A percentile compares a stretch with the other conserved stretches of the same genome.
Conservation (phyloP, 2,329 filamentous ascomycete genomes). For the Aureobasidium sp. region DNA sequence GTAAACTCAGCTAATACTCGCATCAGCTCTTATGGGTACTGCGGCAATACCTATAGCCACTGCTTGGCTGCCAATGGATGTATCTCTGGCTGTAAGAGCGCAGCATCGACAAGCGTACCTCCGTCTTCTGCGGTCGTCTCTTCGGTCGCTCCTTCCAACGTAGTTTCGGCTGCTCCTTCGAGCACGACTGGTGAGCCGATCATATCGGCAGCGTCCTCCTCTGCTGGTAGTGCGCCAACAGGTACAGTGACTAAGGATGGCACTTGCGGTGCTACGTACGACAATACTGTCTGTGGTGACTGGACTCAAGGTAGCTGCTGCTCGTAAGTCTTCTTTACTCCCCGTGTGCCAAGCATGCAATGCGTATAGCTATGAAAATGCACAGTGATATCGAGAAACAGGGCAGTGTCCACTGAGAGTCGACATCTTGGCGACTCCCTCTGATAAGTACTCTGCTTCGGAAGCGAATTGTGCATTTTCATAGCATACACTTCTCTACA, state of each 20-base stretch:
- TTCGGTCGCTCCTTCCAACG: constrained; percentile 13
- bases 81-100: constrained; percentile 31
- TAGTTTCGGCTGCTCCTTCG: constrained; percentile 16
- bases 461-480: too few relatives aligned
- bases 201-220: constrained; percentile 22
- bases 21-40: constrained; percentile 22
- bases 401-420: too few relatives aligned
- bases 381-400: too few relatives aligned
- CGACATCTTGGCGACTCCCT: too few relatives aligned
- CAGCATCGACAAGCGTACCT: constrained; percentile 16
- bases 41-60: constrained; percentile 28
- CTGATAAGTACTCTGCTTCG: too few relatives aligned
- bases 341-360: too few relatives aligned
- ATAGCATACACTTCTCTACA: too few relatives aligned
- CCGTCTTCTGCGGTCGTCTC: neutral
- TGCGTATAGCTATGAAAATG: too few relatives aligned
- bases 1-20: constrained; percentile 11
- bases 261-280: constrained; percentile 44
- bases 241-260: constrained; percentile 42
- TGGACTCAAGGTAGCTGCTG: constrained; percentile 44
- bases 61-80: constrained; percentile 29
- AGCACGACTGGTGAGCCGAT: constrained; percentile 20
- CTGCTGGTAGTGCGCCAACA: constrained; percentile 22
- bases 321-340: neutral
- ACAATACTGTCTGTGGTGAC: constrained; percentile 43